Conservation (phyloP, 768 basidiomycete species). For the Pisolithus marmoratus region DNA sequence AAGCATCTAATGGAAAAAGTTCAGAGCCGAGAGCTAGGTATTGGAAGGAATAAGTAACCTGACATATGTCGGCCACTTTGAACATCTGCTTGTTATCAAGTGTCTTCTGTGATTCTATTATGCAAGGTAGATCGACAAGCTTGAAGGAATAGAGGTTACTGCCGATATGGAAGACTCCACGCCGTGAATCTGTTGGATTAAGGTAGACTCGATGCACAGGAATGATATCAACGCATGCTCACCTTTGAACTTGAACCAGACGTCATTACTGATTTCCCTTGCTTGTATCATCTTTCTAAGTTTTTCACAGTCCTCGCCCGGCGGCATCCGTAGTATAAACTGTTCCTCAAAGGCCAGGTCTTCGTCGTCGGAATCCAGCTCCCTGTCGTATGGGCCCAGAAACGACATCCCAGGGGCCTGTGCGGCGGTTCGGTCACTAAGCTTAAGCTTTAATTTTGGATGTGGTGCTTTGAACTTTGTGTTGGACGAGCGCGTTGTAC, state of each 20-base stretch:
- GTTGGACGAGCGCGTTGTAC: constrained; percentile 53
- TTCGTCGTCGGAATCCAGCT: constrained; percentile 92
- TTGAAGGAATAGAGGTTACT: constrained; percentile 81
- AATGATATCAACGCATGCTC: background rate
- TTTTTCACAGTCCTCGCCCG: constrained; percentile 75
- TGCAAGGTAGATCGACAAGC: constrained; percentile 91
- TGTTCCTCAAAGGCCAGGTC: constrained; percentile 96
- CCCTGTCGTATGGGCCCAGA: constrained; percentile 87
- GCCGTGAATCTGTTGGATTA: constrained; percentile 66
- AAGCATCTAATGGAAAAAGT: constrained; percentile 65
- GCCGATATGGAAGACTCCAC: constrained; percentile 85
- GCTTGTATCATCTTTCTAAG: constrained; percentile 76
- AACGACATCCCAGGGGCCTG: constrained; percentile 85
- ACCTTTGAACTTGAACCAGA: constrained; percentile 99
- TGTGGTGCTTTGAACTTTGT: constrained; percentile 44
- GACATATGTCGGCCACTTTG: constrained; percentile 98
- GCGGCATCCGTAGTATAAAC: constrained; percentile 86
- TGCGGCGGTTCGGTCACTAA: constrained; percentile 76
- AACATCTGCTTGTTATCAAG: constrained; percentile 96
- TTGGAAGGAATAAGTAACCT: constrained; percentile 44
- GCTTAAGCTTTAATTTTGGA: constrained; percentile 83
- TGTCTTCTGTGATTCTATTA: constrained; percentile 94
- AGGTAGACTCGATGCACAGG: background rate
- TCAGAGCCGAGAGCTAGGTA: constrained; percentile 2
- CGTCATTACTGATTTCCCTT: constrained; percentile 74